Percentiles rank a stretch among this genome's conserved stretches.
These are phyloP conservation scores for Polytrichum commune DNA, from an alignment of 225 moss, liverwort and hornwort species.

Conservation along the genomic window DNA sequence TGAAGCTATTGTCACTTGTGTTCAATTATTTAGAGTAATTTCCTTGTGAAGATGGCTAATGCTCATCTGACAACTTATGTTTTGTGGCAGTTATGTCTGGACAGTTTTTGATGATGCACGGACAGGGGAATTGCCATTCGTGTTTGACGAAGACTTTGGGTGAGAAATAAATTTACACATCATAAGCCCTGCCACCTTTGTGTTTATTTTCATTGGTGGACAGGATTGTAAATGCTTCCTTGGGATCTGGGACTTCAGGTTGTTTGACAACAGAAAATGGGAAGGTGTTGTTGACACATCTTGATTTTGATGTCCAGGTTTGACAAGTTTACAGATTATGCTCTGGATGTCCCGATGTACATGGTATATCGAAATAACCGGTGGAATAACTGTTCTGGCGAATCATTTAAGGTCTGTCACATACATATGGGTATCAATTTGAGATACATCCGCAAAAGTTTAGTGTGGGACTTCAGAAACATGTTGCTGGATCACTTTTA, in stretches of 20 bases:
- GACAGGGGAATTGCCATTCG: slow-evolving; percentile 91
- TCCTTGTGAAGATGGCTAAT: too few species aligned
- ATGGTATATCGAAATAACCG: slow-evolving; percentile 51
- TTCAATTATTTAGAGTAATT: too few species aligned
- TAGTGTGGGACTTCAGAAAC: too few species aligned
- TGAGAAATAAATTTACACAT: slow-evolving; percentile 17
- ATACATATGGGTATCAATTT: too few species aligned
- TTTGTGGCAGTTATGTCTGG: slow-evolving; percentile 78
- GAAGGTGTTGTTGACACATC: neutral
- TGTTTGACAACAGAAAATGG: neutral
- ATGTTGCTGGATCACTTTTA: too few species aligned
- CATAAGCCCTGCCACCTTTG: neutral
- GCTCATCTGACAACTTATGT: neutral
- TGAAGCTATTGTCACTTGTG: neutral
- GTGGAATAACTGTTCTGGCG: slow-evolving; percentile 47
- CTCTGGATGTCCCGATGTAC: slow-evolving; percentile 67
- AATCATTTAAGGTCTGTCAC: slow-evolving; percentile 42
- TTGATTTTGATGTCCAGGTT: slow-evolving; percentile 36
- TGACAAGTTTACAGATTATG: slow-evolving; percentile 66
- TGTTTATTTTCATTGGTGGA: neutral
- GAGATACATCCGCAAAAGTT: too few species aligned
- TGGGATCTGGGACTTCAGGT: neutral
- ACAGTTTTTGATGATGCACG: slow-evolving; percentile 88
- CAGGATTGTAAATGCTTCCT: too few species aligned
- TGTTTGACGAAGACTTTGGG: slow-evolving; percentile 88